A percentile compares a stretch with the other conserved stretches of the same genome.
These are phyloP conservation scores for Serendipita vermifera DNA, from an alignment of 768 basidiomycete species.

Conservation along the genomic window DNA sequence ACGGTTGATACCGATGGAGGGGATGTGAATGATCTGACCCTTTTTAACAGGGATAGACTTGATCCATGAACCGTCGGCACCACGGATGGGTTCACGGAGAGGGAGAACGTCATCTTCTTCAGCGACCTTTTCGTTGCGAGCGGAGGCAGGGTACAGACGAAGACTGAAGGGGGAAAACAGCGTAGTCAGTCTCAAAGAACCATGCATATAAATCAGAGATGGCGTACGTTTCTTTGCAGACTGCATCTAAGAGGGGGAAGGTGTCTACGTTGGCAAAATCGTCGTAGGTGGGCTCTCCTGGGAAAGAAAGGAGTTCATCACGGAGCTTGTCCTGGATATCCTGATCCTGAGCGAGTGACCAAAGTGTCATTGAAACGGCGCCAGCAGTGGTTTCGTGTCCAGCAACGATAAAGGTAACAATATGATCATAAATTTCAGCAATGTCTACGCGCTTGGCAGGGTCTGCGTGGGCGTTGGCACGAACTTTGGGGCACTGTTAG, in stretches of 20 bases:
- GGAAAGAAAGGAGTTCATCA: conserved; percentile 25
- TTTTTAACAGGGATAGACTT: conserved; percentile 23
- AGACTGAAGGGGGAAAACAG: conserved; percentile 20
- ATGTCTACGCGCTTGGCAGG: conserved; percentile 2
- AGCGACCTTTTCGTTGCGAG: conserved; percentile 31
- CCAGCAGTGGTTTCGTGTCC: conserved; percentile 33
- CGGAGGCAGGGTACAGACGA: conserved; percentile 30
- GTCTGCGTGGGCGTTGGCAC: neutral
- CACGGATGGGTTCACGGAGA: conserved; percentile 25
- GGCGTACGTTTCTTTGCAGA: conserved; percentile 30
- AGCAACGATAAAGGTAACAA: conserved; percentile 29
- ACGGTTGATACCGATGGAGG: conserved; percentile 25
- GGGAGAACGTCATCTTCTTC: conserved; percentile 32
- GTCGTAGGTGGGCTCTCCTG: conserved; percentile 26
- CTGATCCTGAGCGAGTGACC: conserved; percentile 28
- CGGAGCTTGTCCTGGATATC: conserved; percentile 29
- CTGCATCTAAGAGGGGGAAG: conserved; percentile 31
- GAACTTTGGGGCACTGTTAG: neutral
- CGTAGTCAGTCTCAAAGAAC: neutral
- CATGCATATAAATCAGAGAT: neutral
- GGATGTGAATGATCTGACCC: conserved; percentile 30
- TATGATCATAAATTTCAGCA: conserved; percentile 16
- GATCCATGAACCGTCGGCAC: conserved; percentile 21
- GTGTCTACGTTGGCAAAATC: conserved; percentile 22
- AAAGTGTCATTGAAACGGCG: conserved; percentile 28